phyloP scores from a whole-genome alignment of 257 asterid genomes.

The Nicotiana otophora region DNA sequence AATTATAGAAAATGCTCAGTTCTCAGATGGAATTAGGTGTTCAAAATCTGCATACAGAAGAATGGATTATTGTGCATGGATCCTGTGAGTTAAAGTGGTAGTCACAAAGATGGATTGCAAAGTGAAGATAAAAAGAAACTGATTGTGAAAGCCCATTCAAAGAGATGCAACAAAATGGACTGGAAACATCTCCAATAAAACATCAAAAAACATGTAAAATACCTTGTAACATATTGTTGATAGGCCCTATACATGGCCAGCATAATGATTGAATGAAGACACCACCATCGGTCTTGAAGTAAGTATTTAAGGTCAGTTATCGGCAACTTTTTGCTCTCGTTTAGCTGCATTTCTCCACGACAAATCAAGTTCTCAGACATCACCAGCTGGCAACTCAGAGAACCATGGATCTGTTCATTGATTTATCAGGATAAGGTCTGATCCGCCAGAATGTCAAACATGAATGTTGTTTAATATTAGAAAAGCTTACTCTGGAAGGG shows the following conservation, averaged over 20 bases:
- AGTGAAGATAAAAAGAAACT: background rate
- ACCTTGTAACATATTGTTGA: background rate
- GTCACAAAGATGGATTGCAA: background rate
- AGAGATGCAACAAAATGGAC: background rate
- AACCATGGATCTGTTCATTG: conserved; percentile 36
- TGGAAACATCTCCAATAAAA: background rate
- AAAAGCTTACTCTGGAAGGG: conserved; percentile 30
- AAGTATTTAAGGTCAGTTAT: background rate
- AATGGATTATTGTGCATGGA: background rate
- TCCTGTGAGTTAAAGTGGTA: background rate
- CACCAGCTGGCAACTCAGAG: conserved; percentile 23
- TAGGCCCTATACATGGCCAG: background rate
- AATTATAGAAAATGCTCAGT: background rate
- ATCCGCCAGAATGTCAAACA: conserved; percentile 10
- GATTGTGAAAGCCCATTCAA: background rate
- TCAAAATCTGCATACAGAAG: background rate
- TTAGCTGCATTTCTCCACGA: conserved; percentile 23
- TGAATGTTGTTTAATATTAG: background rate
- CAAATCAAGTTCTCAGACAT: conserved; percentile 22
- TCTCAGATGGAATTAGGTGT: background rate
- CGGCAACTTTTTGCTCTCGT: conserved; percentile 11
- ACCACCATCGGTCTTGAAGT: background rate
- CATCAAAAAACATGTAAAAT: background rate
- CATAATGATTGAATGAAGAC: background rate
- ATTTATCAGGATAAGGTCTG: conserved; percentile 15